These are phyloP conservation scores for Prunus salicina DNA, from an alignment of 306 rosid species.

Conservation along the genomic window DNA sequence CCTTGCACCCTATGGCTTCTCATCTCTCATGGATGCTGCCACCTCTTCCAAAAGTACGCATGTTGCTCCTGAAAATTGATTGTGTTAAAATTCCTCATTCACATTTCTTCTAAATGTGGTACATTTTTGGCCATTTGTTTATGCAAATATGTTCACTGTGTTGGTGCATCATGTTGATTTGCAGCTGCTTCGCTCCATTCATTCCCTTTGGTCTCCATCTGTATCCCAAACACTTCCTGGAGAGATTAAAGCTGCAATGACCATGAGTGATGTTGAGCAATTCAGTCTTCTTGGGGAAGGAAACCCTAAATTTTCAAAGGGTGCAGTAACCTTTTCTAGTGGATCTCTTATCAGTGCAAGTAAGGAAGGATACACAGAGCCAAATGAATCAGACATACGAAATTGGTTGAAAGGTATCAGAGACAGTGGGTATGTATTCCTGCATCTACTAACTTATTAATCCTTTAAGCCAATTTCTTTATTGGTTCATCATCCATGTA, in stretches of 20 bases:
- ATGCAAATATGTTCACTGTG: background rate
- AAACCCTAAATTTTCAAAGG: conserved; percentile 64
- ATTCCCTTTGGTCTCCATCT: conserved; percentile 90
- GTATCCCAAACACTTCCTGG: conserved; percentile 66
- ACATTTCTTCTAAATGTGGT: conserved; percentile 10
- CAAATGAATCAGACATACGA: conserved; percentile 71
- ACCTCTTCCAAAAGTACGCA: conserved; percentile 88
- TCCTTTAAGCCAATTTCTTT: conserved; percentile 10
- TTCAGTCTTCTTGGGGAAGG: conserved; percentile 92
- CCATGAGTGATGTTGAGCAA: conserved; percentile 71
- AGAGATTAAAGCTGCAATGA: conserved; percentile 86
- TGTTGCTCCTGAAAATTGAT: conserved; percentile 19
- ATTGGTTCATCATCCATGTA: conserved; percentile 2
- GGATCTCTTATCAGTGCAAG: conserved; percentile 49
- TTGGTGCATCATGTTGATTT: conserved; percentile 21
- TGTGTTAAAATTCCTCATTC: conserved; percentile 27
- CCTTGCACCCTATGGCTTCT: conserved; percentile 76
- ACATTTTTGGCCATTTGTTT: conserved; percentile 12
- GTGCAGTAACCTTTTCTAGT: conserved; percentile 33
- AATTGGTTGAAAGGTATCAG: conserved; percentile 94
- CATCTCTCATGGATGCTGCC: conserved; percentile 95
- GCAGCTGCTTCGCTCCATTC: conserved; percentile 84
- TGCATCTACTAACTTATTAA: background rate
- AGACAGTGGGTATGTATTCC: conserved; percentile 81
- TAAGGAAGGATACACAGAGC: conserved; percentile 67